Percentiles rank a stretch among this genome's conserved stretches.
Evolutionary conservation across 768 basidiomycete species (phyloP).

Genomic region (Obba rivulosa): DNA sequence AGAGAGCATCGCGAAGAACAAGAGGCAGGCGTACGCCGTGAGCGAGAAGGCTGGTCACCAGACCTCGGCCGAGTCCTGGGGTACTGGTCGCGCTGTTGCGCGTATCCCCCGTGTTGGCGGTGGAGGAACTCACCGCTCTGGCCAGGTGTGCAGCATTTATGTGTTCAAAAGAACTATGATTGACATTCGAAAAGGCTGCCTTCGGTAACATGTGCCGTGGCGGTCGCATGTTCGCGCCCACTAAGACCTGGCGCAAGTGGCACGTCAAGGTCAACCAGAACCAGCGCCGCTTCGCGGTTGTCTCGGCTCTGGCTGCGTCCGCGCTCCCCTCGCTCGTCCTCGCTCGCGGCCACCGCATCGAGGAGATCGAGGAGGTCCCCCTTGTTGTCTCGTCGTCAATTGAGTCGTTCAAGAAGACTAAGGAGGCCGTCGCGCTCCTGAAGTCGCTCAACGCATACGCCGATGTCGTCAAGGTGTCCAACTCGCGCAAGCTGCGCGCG

Average conservation of each 20-base stretch:
- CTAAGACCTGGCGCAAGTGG: slow-evolving; percentile 99
- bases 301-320: slow-evolving; percentile 96
- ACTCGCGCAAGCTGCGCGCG: slow-evolving; percentile 93
- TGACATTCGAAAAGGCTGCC: slow-evolving; percentile 58
- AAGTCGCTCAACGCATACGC: slow-evolving; percentile 84
- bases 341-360: slow-evolving; percentile 98
- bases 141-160: slow-evolving; percentile 57
- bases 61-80: slow-evolving; percentile 99
- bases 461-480: slow-evolving; percentile 95
- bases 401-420: slow-evolving; percentile 93
- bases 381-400: slow-evolving; percentile 76
- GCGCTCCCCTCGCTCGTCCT: slow-evolving; percentile 97
- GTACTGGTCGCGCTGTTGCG: slow-evolving; percentile 99
- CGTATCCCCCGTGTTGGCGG: slow-evolving; percentile 99
- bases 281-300: slow-evolving; percentile 96
- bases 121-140: slow-evolving; percentile 96
- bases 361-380: slow-evolving; percentile 94
- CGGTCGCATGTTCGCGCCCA: slow-evolving; percentile 99
- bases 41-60: slow-evolving; percentile 98
- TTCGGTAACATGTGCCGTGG: slow-evolving; percentile 99
- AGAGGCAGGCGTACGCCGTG: slow-evolving; percentile 94
- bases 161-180: not conserved
- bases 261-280: slow-evolving; percentile 99
- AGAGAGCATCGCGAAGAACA: slow-evolving; percentile 99
- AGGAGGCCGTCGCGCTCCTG: slow-evolving; percentile 91